Conservation (phyloP, 2,329 filamentous ascomycete genomes). For the Zasmidium citrigriseum region DNA sequence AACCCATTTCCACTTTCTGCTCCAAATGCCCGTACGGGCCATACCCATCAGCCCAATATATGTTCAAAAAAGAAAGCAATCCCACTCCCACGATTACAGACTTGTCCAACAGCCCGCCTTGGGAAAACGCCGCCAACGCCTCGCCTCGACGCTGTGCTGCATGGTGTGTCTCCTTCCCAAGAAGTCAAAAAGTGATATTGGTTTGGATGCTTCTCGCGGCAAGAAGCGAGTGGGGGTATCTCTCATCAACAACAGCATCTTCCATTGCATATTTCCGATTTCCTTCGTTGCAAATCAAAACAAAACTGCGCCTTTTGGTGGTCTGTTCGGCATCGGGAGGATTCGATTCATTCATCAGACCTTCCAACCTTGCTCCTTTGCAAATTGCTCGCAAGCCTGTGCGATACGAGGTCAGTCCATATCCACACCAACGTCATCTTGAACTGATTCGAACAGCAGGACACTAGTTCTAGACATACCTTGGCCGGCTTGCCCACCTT, state of each 20-base stretch:
- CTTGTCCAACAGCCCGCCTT: not conserved
- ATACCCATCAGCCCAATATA: too few relatives aligned
- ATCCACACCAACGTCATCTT: not conserved
- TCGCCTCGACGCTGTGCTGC: slow-evolving; percentile 20
- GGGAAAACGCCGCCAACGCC: slow-evolving; percentile 17
- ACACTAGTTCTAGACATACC: slow-evolving; percentile 50
- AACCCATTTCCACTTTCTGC: not conserved
- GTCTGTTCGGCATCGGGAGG: not conserved
- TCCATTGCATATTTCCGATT: not conserved
- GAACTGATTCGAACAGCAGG: too few relatives aligned
- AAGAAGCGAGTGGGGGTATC: slow-evolving; percentile 18
- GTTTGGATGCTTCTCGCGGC: not conserved
- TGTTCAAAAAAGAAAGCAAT: too few relatives aligned
- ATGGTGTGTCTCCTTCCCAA: not conserved
- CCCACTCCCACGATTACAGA: too few relatives aligned
- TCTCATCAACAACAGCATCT: slow-evolving; percentile 1
- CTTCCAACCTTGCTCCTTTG: slow-evolving; percentile 73
- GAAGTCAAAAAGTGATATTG: not conserved
- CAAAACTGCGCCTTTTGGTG: not conserved
- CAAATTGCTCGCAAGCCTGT: slow-evolving; percentile 86
- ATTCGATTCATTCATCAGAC: slow-evolving; percentile 23
- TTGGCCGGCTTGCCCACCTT: slow-evolving; percentile 98
- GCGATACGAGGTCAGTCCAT: slow-evolving; percentile 2
- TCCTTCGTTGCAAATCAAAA: slow-evolving; percentile 8
- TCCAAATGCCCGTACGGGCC: too few relatives aligned